phyloP scores from a whole-genome alignment of 1,284 basidiomycete species.

The Somion occarium region DNA sequence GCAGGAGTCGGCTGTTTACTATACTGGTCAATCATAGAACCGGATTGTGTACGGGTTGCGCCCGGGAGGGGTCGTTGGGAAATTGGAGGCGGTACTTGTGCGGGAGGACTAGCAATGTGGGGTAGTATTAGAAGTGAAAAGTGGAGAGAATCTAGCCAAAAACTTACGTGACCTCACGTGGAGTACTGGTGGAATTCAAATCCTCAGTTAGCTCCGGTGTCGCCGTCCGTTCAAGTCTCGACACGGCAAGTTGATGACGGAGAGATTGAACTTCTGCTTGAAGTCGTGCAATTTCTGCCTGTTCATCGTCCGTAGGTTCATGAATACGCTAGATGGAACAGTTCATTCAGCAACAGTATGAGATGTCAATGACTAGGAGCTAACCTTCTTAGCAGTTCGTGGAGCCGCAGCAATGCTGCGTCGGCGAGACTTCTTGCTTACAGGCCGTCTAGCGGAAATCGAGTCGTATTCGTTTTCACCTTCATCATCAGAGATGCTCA shows the following conservation, averaged over 20 bases:
- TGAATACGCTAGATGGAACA: too few species aligned
- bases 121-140: slow-evolving; percentile 1
- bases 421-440: neutral
- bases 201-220: too few species aligned
- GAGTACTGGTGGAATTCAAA: too few species aligned
- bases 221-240: too few species aligned
- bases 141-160: slow-evolving; percentile 6
- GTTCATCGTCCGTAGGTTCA: neutral
- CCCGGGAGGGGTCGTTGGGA: slow-evolving; percentile 6
- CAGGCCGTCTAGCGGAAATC: neutral
- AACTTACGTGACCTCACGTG: neutral
- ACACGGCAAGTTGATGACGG: neutral
- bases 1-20: slow-evolving; percentile 49
- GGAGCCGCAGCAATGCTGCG: neutral
- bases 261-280: neutral
- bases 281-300: neutral
- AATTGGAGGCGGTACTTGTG: neutral
- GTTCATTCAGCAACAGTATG: too few species aligned
- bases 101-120: too few species aligned
- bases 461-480: slow-evolving; percentile 13
- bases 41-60: slow-evolving; percentile 41
- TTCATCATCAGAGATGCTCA: neutral
- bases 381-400: neutral
- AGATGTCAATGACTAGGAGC: neutral
- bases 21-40: slow-evolving; percentile 40